phyloP scores from a whole-genome alignment of 2,329 filamentous ascomycete species.

The Paramyrothecium sp. region DNA sequence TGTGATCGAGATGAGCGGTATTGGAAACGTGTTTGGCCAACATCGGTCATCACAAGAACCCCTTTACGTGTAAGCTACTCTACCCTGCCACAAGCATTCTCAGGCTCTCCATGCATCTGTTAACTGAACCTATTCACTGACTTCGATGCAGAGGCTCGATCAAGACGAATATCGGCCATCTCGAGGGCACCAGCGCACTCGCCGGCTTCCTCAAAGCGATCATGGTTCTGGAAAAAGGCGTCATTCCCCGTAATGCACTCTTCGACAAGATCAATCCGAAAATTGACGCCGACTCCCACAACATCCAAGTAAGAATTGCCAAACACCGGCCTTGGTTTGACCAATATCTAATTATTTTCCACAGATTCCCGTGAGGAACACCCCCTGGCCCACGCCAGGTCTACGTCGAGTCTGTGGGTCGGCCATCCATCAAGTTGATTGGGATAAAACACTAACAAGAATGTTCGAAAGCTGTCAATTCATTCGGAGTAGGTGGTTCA shows the following conservation, averaged over 20 bases:
- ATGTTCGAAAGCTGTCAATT: neutral
- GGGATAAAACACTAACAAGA: too few species aligned
- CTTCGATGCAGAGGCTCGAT: neutral
- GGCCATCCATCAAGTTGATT: too few species aligned
- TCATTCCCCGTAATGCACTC: slow-evolving; percentile 7
- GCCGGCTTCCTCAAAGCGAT: slow-evolving; percentile 9
- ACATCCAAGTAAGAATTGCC: neutral
- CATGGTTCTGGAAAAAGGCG: slow-evolving; percentile 9
- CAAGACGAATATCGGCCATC: slow-evolving; percentile 14
- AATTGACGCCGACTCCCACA: neutral
- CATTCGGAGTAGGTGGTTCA: neutral
- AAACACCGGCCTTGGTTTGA: too few species aligned
- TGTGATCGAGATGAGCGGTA: slow-evolving; percentile 8
- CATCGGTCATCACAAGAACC: neutral
- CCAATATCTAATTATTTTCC: neutral
- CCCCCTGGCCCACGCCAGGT: neutral
- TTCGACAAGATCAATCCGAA: slow-evolving; percentile 6
- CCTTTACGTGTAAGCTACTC: slow-evolving; percentile 7
- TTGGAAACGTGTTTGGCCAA: slow-evolving; percentile 2
- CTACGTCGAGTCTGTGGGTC: neutral
- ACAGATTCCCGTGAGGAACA: neutral
- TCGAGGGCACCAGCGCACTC: slow-evolving; percentile 8
- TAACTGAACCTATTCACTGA: too few species aligned
- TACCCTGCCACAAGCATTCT: neutral
- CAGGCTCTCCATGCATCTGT: too few species aligned